Evolutionary conservation across 2,329 filamentous ascomycete species (phyloP), one percentile per base, ranked within the genome.

Genomic region (Trichophyton mentagrophytes): DNA sequence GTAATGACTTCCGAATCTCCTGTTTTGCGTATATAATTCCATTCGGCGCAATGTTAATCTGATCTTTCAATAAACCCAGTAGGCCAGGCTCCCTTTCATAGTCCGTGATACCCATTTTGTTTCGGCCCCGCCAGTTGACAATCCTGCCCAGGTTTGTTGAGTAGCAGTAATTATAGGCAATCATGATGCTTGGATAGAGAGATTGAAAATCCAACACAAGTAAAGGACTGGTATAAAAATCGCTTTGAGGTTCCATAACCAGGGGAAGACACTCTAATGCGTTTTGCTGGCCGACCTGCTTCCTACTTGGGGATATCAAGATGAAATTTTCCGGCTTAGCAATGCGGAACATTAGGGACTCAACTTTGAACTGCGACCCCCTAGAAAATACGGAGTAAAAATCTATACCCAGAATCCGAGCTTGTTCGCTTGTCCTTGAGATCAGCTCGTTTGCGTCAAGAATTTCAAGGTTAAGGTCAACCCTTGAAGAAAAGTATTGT

Each of bases 131-230:
- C 92, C 92, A 96, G 66, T 85, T 84, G 30, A 85, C 83, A 44
- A 96, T 85, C 33, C 93, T 84, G 0, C 93, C 93, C 0, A 97
- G 79, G 67, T 91, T 99, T 0, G 93, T 99, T 0, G 93, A 97
- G 70, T 99, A 99, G 76, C 93, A 99, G 70, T 96, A 93, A 69
- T 99, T 99, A 77, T 99, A 97, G 0, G 93, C 93, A 69, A 99
- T 97, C 90, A 99, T 96, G 63, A 97, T 86, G 72, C 91, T 96
- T 0, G 93, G 93, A 66, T 99, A 99, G 56, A 99, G 76, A 62
- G 90, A 95, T 69, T 97, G 92, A 65, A 99, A 99, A 73, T 99
- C 93, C 5, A 99, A 79, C 0, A 99, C 93, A 2, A 99, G 71
- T 0, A 99, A 72, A 0, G 93, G 93, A 64, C 89, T 93, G 61